Base-by-base conservation (phyloP, 164 flowering plant species). In the Vitis rotundifolia region DNA sequence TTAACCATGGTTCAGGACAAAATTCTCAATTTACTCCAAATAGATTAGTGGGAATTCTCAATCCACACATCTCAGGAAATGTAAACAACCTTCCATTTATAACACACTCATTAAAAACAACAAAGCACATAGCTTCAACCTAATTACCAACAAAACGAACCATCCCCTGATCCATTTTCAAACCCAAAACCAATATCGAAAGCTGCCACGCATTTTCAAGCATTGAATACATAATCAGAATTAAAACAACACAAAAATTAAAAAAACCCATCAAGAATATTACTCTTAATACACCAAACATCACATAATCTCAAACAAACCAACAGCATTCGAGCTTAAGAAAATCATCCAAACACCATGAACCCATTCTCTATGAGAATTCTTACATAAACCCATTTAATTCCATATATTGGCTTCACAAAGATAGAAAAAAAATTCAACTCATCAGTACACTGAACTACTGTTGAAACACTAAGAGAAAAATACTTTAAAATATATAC, bases 301-400 rank as follows among this genome's bases (percentile, higher is more conserved):
- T 68, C 49, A 54, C 64, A 49, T 31, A 59, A 71, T 65, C 59
- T 53, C 29, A 68, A 64, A 49, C 54, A 59, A 15, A 61, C 49
- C 49, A 69, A 26, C 51, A 65, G 56, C 70, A 49, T 56, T 48
- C 56, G 11, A 74, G 55, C 50, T 5, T 18, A 63, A 26, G 29
- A 37, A 67, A 37, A 57, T 44, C 59, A 54, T 22, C 61, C 50
- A 67, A 59, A 5, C 55, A 69, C 52, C 62, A 49, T 11, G 52
- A 56, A 63, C 58, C 55, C 71, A 57, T 12, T 26, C 9, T 56
- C 55, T 16, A 13, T 8, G 12, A 19, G 59, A 61, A 71, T 68
- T 72, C n/a, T 65, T 15, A 76, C n/a, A 16, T 44, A 72, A 73
- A 60, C 49, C 49, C 71, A 73, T 58, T 37, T 37, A 37, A 37